Percentiles rank a stretch among this genome's conserved stretches.
Evolutionary conservation across 1,284 basidiomycete species (phyloP).

Genomic region (Ustilago bromivora): DNA sequence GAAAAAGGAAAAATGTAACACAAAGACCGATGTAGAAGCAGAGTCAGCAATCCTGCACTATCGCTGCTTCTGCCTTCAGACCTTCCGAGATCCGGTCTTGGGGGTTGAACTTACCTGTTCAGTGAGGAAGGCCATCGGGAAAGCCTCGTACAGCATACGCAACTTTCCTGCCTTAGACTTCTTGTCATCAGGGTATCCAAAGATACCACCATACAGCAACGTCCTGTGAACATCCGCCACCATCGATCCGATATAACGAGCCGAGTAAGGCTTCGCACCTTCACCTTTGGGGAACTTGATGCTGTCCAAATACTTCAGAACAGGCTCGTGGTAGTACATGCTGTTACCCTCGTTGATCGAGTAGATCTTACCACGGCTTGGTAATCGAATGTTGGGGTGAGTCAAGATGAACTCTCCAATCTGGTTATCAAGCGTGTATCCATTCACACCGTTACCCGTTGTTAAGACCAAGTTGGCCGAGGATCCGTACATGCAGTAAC

Average conservation of each 20-base stretch:
- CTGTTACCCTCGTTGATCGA: slow-evolving; percentile 99
- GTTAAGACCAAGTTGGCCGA: slow-evolving; percentile 97
- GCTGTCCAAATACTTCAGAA: slow-evolving; percentile 84
- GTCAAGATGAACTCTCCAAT: slow-evolving; percentile 97
- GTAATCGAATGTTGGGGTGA: slow-evolving; percentile 95
- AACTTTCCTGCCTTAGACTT: slow-evolving; percentile 97
- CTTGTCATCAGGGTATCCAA: slow-evolving; percentile 97
- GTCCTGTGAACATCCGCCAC: slow-evolving; percentile 98
- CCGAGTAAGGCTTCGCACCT: slow-evolving; percentile 71
- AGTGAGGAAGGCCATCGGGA: slow-evolving; percentile 97
- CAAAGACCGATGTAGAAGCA: too few relatives aligned
- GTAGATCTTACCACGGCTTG: slow-evolving; percentile 96
- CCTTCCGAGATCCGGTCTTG: background rate
- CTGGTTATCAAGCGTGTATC: slow-evolving; percentile 92
- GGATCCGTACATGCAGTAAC: slow-evolving; percentile 87
- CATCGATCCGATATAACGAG: slow-evolving; percentile 96
- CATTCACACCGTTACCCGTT: slow-evolving; percentile 95
- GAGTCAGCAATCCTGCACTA: too few relatives aligned
- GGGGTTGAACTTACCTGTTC: slow-evolving; percentile 76
- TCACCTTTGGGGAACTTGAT: slow-evolving; percentile 79
- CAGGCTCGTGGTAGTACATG: slow-evolving; percentile 84
- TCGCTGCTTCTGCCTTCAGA: background rate
- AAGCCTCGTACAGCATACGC: slow-evolving; percentile 94
- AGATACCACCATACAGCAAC: slow-evolving; percentile 96
- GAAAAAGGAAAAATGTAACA: too few relatives aligned